Conservation (phyloP, 352 stramenopile genomes). For the Globisporangium nodosum region DNA sequence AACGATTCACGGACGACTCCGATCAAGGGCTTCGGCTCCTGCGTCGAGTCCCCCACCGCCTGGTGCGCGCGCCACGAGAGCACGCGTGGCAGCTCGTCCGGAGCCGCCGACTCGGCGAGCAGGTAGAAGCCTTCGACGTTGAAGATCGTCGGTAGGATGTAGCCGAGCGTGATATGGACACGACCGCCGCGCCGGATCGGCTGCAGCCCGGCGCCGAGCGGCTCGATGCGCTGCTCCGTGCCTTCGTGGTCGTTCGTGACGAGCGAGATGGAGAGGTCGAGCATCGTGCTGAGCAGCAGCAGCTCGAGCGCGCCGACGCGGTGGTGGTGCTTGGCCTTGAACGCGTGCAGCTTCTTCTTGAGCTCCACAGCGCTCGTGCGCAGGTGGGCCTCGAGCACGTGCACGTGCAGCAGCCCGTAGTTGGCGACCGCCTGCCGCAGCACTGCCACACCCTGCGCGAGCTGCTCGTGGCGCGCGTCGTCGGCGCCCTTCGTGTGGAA, state of each 20-base stretch:
- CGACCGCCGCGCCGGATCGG: slow-evolving; percentile 49
- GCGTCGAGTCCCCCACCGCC: slow-evolving; percentile 7
- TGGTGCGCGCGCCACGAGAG: slow-evolving; percentile 1
- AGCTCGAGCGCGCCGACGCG: slow-evolving; percentile 67
- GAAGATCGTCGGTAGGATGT: slow-evolving; percentile 65
- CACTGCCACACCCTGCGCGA: slow-evolving; percentile 35
- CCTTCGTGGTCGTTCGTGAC: slow-evolving; percentile 80
- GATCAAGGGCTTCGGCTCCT: not conserved
- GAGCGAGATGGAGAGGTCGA: slow-evolving; percentile 66
- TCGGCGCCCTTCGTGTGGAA: slow-evolving; percentile 18
- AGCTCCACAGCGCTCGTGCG: slow-evolving; percentile 53
- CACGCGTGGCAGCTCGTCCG: not conserved
- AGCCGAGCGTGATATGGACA: slow-evolving; percentile 56
- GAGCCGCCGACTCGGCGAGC: slow-evolving; percentile 28
- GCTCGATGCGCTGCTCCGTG: slow-evolving; percentile 54
- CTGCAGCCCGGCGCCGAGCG: slow-evolving; percentile 30
- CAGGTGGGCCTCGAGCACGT: slow-evolving; percentile 50
- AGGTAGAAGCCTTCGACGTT: slow-evolving; percentile 70
- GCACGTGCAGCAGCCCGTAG: slow-evolving; percentile 64
- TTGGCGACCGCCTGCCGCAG: slow-evolving; percentile 60
- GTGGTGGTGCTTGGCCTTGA: slow-evolving; percentile 51
- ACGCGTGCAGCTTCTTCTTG: slow-evolving; percentile 74
- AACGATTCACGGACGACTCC: not conserved
- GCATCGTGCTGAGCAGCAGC: slow-evolving; percentile 63
- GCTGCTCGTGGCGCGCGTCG: slow-evolving; percentile 15